These are phyloP conservation scores for Colletotrichum euphorbiae DNA, from an alignment of 2,329 filamentous ascomycete species.

Conservation along the genomic window DNA sequence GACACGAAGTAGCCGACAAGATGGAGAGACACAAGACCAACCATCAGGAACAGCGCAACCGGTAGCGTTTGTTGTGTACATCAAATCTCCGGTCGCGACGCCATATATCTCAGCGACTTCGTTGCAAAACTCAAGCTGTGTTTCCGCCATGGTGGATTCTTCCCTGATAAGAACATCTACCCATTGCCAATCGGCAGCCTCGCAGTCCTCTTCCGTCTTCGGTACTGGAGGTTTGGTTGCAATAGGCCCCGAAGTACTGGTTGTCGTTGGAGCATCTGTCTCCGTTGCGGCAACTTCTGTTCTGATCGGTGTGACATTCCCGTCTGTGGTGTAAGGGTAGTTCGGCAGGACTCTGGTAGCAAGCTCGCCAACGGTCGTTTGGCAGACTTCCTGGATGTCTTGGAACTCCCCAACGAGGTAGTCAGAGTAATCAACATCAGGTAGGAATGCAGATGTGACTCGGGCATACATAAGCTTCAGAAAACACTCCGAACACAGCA, in stretches of 20 bases:
- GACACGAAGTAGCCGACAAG: not conserved
- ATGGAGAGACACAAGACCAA: not conserved
- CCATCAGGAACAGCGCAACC: not conserved
- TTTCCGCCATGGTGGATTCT: not conserved
- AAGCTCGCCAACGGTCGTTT: not conserved
- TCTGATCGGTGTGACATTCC: not conserved
- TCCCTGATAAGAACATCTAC: not conserved
- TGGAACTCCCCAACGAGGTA: not conserved
- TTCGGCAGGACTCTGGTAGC: not conserved
- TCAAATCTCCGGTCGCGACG: not conserved
- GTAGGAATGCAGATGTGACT: not conserved
- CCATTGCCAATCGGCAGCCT: not conserved
- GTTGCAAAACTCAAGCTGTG: not conserved
- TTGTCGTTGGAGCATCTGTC: not conserved
- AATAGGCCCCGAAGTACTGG: not conserved
- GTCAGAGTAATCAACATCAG: not conserved
- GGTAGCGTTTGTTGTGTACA: not conserved
- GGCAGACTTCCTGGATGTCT: not conserved
- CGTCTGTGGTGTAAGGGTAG: not conserved
- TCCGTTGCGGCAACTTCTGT: not conserved
- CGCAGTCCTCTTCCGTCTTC: not conserved
- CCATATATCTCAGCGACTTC: not conserved
- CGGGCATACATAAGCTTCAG: not conserved
- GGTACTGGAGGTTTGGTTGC: not conserved
- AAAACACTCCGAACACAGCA: not conserved